Conservation (phyloP, 495 filamentous ascomycete species). For the Mytilinidion resinicola region DNA sequence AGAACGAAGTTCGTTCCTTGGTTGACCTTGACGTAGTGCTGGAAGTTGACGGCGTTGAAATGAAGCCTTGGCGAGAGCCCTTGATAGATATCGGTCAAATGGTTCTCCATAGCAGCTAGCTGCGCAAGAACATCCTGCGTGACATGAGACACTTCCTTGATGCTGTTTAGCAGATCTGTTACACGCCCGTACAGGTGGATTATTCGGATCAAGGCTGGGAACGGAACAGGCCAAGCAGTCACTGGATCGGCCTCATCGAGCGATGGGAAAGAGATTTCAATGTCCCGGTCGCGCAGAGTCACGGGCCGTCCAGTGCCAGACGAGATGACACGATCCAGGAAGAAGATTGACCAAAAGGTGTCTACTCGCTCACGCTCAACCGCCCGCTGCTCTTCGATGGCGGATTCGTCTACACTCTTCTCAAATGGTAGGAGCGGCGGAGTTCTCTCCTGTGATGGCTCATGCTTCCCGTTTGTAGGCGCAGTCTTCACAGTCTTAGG, state of each 20-base stretch:
- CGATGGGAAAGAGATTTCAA: slow-evolving; percentile 67
- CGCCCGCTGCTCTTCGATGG: slow-evolving; percentile 48
- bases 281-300: slow-evolving; percentile 73
- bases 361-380: slow-evolving; percentile 67
- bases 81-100: slow-evolving; percentile 74
- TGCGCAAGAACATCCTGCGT: slow-evolving; percentile 62
- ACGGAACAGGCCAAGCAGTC: slow-evolving; percentile 65
- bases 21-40: slow-evolving; percentile 60
- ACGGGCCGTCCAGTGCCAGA: slow-evolving; percentile 67
- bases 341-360: slow-evolving; percentile 81
- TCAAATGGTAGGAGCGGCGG: slow-evolving; percentile 23
- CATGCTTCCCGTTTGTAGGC: slow-evolving; percentile 42
- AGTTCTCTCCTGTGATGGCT: slow-evolving; percentile 26
- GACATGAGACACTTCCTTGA: slow-evolving; percentile 66
- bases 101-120: slow-evolving; percentile 65
- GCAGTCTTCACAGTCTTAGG: slow-evolving; percentile 47
- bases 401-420: slow-evolving; percentile 41
- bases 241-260: slow-evolving; percentile 51
- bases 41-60: slow-evolving; percentile 64
- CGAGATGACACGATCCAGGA: slow-evolving; percentile 77
- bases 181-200: slow-evolving; percentile 77
- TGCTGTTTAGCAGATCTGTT: slow-evolving; percentile 77
- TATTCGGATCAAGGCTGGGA: slow-evolving; percentile 71
- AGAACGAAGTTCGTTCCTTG: slow-evolving; percentile 80
- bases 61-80: slow-evolving; percentile 62